These are phyloP conservation scores for Calocera viscosa DNA, from an alignment of 768 basidiomycete species.

Conservation along the genomic window DNA sequence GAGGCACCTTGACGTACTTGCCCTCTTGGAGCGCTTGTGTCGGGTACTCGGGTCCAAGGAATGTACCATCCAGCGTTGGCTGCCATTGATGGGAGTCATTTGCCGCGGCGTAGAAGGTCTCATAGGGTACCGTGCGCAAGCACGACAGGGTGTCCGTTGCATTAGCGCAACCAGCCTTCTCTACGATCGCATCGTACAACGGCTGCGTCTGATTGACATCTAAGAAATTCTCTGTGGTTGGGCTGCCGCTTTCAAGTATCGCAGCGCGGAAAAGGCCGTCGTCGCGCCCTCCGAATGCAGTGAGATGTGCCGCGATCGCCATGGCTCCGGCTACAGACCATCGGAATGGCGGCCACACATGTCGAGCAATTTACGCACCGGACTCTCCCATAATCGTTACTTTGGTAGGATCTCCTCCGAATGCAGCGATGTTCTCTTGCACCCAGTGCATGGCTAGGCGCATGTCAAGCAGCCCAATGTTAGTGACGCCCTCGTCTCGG, in stretches of 20 bases:
- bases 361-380: not conserved
- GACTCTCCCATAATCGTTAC: slow-evolving; percentile 25
- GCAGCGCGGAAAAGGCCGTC: slow-evolving; percentile 39
- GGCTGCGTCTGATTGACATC: slow-evolving; percentile 34
- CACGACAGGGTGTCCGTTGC: slow-evolving; percentile 33
- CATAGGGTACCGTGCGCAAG: slow-evolving; percentile 31
- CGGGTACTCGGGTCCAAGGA: not conserved
- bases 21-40: not conserved
- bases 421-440: slow-evolving; percentile 50
- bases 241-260: slow-evolving; percentile 38
- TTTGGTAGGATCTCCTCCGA: slow-evolving; percentile 52
- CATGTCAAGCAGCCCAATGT: slow-evolving; percentile 52
- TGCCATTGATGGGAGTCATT: slow-evolving; percentile 25
- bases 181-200: slow-evolving; percentile 35
- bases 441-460: slow-evolving; percentile 45
- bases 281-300: slow-evolving; percentile 35
- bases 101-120: slow-evolving; percentile 31
- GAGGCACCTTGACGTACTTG: not conserved
- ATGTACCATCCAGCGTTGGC: not conserved
- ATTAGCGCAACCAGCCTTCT: slow-evolving; percentile 32
- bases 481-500: slow-evolving; percentile 34
- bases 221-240: not conserved
- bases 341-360: not conserved
- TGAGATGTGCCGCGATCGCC: slow-evolving; percentile 24
- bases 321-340: not conserved